Evolutionary conservation across 2,329 filamentous ascomycete genomes (phyloP), one percentile per base, ranked within the genome.

Genomic region (Colletotrichum magnum): DNA sequence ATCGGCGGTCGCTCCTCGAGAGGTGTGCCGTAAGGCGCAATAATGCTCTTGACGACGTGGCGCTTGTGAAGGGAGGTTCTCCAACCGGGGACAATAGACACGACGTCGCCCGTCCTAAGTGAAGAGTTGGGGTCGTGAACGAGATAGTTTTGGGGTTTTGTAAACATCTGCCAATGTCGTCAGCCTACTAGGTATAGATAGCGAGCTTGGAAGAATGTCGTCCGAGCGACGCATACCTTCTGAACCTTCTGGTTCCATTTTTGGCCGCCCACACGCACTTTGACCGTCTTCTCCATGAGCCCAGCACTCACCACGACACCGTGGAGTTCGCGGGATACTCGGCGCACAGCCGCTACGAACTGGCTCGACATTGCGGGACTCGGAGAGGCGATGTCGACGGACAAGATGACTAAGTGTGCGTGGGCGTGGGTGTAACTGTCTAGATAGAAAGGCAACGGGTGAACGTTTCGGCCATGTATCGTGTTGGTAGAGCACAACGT

Each of bases 81-180:
- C 86, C 87, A 90, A 65, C 90, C 90, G 5, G 89, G 86, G 7
- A 85, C 84, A 74, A 95, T 93, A 71, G 89, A 86, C 32, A 96
- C 89, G 3, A 95, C 88, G 78, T 96, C 93, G 76, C 93, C 93
- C 58, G 88, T 87, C 67, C 90, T 87, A 45, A 94, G 86, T 28
- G 92, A 94, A 73, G 90, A 88, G 79, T 89, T 89, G 32, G 93
- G 93, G 79, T 96, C 93, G 83, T 94, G 92, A 45, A 95, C 93
- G 36, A 95, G 88, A 77, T 92, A 87, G 73, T 89, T 87, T 72
- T 86, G 84, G 24, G 88, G 87, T 52, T 87, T 83, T 75, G 90
- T 87, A 79, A 92, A 95, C 82, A 87, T 84, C 90, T 92, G 73
- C 41, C n/a, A 59, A n/a, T 6, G 24, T 41, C 6, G 47, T 66